Conservation (phyloP, 1,139 yeast genomes). For the Cylindricascospora bacillispora region DNA sequence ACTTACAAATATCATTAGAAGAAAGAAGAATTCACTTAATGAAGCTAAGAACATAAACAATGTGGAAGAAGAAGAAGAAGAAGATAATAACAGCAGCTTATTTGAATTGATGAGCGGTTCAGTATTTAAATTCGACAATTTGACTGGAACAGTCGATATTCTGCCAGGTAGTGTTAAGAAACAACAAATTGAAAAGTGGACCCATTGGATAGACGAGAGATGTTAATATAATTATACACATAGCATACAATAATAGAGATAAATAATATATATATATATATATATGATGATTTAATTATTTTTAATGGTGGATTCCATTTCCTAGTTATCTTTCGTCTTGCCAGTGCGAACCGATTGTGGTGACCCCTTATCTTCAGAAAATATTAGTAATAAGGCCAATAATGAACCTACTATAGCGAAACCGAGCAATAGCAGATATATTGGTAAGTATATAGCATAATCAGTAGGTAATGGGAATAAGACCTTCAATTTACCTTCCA, state of each 20-base stretch:
- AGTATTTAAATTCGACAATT: no score
- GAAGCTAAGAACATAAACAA: constrained; percentile 28
- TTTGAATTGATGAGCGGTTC: no score
- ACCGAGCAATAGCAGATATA: constrained; percentile 2
- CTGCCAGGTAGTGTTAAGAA: neutral
- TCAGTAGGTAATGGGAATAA: constrained; percentile 3
- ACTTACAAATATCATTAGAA: constrained; percentile 32
- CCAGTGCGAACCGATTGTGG: no score
- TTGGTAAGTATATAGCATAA: constrained; percentile 3
- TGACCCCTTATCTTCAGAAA: neutral
- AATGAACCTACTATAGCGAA: constrained; percentile 2
- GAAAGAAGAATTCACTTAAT: constrained; percentile 18
- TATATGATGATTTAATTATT: no score
- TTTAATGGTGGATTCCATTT: no score
- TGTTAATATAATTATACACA: no score
- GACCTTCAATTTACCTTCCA: constrained; percentile 1
- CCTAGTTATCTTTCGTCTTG: no score
- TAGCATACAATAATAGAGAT: no score
- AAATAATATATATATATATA: no score
- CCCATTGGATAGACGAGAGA: no score
- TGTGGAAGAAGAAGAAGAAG: constrained; percentile 56
- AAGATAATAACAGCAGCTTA: no score
- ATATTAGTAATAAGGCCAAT: constrained; percentile 1
- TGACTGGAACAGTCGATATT: no score
- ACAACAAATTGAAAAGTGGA: neutral